Conservation (phyloP, 257 asterid genomes). For the Solanum bukasovii region DNA sequence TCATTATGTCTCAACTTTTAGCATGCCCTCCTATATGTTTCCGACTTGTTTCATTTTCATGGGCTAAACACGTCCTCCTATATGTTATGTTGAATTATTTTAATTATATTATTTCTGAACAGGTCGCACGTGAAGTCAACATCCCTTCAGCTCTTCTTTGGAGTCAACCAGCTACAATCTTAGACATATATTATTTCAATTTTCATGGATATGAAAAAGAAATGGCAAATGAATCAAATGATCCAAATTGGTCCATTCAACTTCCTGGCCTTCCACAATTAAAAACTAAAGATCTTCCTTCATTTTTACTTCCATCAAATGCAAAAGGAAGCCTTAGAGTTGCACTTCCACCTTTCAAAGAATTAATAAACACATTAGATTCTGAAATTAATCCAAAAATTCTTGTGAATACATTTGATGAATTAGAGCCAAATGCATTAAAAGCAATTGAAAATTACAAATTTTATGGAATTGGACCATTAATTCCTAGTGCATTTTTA, state of each 20-base stretch:
- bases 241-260: conserved; percentile 11
- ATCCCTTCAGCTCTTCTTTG: conserved; percentile 25
- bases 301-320: conserved; percentile 20
- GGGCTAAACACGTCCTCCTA: not conserved
- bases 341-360: conserved; percentile 3
- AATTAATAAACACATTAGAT: conserved; percentile 11
- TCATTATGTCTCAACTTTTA: not conserved
- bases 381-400: conserved; percentile 1
- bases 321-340: not conserved
- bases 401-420: conserved; percentile 18
- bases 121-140: conserved; percentile 24
- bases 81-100: not conserved
- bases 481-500: conserved; percentile 13
- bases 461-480: conserved; percentile 24
- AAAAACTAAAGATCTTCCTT: conserved; percentile 13
- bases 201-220: conserved; percentile 16
- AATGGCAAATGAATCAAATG: not conserved
- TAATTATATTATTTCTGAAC: not conserved
- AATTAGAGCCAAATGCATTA: conserved; percentile 8
- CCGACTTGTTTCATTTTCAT: not conserved
- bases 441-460: conserved; percentile 13
- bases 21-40: not conserved
- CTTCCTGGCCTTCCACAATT: conserved; percentile 20
- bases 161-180: conserved; percentile 26
- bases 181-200: conserved; percentile 17